Evolutionary conservation across 805 yeast genomes (phyloP).

Genomic region (Candida krabiensis): DNA sequence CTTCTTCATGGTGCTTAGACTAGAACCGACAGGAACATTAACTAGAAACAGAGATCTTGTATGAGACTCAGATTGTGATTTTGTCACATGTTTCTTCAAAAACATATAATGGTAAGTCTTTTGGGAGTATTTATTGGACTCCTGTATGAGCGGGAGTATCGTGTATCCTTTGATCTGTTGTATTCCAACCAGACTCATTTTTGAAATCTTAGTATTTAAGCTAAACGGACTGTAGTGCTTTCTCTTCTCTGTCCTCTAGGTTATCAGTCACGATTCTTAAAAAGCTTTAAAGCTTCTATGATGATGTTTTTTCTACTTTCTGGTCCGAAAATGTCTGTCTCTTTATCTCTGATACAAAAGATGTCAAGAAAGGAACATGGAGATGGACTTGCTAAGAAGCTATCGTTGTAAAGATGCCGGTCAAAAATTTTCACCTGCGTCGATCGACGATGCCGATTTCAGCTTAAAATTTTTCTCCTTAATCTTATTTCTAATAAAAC

Average conservation of each 20-base stretch:
- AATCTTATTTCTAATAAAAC: no score
- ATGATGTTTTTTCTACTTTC: no score
- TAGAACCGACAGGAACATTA: constrained; percentile 70
- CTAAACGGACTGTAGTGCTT: no score
- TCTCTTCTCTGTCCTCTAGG: no score
- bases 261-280: no score
- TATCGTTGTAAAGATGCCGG: not conserved
- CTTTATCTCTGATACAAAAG: not conserved
- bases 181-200: constrained; percentile 6
- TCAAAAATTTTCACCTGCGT: not conserved
- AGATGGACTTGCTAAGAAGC: no score
- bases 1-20: constrained; percentile 50
- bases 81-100: constrained; percentile 60
- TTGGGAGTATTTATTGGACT: constrained; percentile 27
- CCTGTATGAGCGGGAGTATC: constrained; percentile 48
- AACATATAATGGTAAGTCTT: constrained; percentile 55
- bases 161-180: constrained; percentile 59
- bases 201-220: no score
- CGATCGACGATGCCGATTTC: no score
- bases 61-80: constrained; percentile 39
- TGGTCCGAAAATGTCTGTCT: not conserved
- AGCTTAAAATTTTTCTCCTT: no score
- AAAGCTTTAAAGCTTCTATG: no score
- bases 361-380: no score
- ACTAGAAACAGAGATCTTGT: constrained; percentile 69